Evolutionary conservation across 129 eudicot genomes (phyloP), one percentile per base, ranked within the genome.

Genomic region (Apium graveolens): DNA sequence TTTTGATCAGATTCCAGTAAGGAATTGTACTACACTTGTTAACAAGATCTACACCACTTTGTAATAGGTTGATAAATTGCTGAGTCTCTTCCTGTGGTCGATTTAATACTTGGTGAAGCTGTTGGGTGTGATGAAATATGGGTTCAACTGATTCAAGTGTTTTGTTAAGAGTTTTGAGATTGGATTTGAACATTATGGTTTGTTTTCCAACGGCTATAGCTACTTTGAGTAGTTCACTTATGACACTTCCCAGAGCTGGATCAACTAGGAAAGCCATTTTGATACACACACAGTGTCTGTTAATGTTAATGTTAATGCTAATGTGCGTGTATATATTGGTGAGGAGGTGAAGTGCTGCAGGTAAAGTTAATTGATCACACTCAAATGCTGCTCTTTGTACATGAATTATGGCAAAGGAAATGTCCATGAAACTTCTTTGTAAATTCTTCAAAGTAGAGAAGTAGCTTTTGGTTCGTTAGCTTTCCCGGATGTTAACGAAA

Each of bases 1-100:
- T 14, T 20, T 76, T 76, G 10, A 1, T 12, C 0, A 70, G 34
- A 26, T 82, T 77, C 81, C 66, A 77, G 65, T 39, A 4, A 13
- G 43, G 37, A 21, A 82, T 41, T 7, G 65, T 70, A 3, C 71
- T 39, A 81, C 81, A 77, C 66, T 78, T 71, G 31, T 17, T 39
- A 8, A 82, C 85, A 18, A 82, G 85, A 8, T 55, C 65, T 0
- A 7, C 0, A 55, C 65, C 65, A 55, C 13, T 24, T 21, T 55
- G 29, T 24, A 20, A 72, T 6, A 24, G 46, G 0, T 70, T 37
- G 20, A 13, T 38, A 51, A 76, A 70, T 31, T 5, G 44, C 16
- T 24, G 51, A 0, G 65, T 70, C 1, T 77, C 84, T 11, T 29
- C 14, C 31, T 16, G 14, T 7, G 38, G 32, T 9, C 66, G 43